Base-by-base conservation (phyloP, 768 basidiomycete species). In the Daedaleopsis sinensis region DNA sequence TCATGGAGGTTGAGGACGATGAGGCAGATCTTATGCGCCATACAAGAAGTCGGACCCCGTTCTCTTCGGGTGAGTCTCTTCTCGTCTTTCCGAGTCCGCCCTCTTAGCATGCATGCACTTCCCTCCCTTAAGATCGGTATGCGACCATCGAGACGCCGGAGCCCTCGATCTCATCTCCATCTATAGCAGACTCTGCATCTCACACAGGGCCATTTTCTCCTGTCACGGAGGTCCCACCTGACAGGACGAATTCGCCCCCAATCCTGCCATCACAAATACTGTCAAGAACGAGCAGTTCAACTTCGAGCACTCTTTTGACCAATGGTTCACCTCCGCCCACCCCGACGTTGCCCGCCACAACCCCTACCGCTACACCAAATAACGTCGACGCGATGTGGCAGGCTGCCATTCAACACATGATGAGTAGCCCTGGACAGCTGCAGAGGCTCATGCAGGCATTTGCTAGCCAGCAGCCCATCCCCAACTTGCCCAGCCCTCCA, bases 381-480 rank as follows among this genome's bases (percentile, higher is more conserved):
- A 79, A 79, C 78, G 54, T 46, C 43, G 62, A 83, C 59, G 72
- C 74, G 8, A 77, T 80, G 18, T 75, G 86, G 43, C 82, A 85
- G 63, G 71, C 77, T 11, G 76, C 83, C 9, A 74, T 88, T 38
- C 78, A 83, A 49, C 82, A 83, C 58, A 75, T 89, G 24, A 71
- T 78, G 52, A 76, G 67, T 44, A 78, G 83, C 0, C 85, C 86
- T 0, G 67, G 71, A 1, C 85, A 88, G 66, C 78, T 89, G 54
- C 86, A 88, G 61, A 81, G 84, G 55, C 73, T 90, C 39, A 62
- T 72, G 64, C 69, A 72, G 49, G 69, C 70, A 1, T 65, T 72
- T 37, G 64, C 69, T 0, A 56, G 49, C 21, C 69, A 66, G 48
- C 64, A 67, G 54, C 19, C 52, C 68, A 65, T 50, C 64, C 58